phyloP scores from a whole-genome alignment of 495 filamentous ascomycete species.

The Thermothielavioides terrestris region DNA sequence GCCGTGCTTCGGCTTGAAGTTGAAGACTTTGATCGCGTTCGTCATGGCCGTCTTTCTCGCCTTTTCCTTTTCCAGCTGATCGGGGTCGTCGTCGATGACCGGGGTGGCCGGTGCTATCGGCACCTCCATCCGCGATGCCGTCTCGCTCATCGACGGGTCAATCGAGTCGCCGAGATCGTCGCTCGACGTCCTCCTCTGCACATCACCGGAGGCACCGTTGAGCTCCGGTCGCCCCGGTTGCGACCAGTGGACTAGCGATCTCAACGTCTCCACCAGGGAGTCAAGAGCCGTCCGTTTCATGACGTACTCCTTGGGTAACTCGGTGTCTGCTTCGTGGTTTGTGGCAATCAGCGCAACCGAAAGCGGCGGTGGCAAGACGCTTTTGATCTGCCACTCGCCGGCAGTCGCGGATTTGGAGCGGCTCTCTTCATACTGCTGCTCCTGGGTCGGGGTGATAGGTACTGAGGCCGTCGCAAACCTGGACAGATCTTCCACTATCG shows the following conservation, averaged over 20 bases:
- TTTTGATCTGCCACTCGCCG: conserved; percentile 73
- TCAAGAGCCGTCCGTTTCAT: conserved; percentile 84
- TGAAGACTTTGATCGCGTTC: conserved; percentile 86
- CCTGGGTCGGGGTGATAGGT: conserved; percentile 61
- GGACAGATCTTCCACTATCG: conserved; percentile 85
- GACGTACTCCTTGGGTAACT: conserved; percentile 74
- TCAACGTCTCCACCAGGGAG: conserved; percentile 75
- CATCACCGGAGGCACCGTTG: conserved; percentile 40
- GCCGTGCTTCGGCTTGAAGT: conserved; percentile 94
- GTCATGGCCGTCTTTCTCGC: conserved; percentile 84
- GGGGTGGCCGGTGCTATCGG: conserved; percentile 65
- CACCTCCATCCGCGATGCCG: conserved; percentile 47
- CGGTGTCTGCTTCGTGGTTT: conserved; percentile 50
- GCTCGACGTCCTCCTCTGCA: conserved; percentile 53
- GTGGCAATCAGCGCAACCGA: conserved; percentile 64
- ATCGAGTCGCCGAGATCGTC: conserved; percentile 77
- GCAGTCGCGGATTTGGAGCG: conserved; percentile 49
- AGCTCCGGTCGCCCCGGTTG: conserved; percentile 61
- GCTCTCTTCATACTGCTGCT: conserved; percentile 76
- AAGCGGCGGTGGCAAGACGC: conserved; percentile 76
- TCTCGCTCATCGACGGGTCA: conserved; percentile 51
- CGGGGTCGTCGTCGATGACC: conserved; percentile 77
- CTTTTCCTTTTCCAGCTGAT: conserved; percentile 85
- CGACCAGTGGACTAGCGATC: conserved; percentile 89
- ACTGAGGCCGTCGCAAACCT: conserved; percentile 69